Base-by-base conservation (phyloP, 2,329 filamentous ascomycete genomes). In the Cadophora luteo-olivacea region DNA sequence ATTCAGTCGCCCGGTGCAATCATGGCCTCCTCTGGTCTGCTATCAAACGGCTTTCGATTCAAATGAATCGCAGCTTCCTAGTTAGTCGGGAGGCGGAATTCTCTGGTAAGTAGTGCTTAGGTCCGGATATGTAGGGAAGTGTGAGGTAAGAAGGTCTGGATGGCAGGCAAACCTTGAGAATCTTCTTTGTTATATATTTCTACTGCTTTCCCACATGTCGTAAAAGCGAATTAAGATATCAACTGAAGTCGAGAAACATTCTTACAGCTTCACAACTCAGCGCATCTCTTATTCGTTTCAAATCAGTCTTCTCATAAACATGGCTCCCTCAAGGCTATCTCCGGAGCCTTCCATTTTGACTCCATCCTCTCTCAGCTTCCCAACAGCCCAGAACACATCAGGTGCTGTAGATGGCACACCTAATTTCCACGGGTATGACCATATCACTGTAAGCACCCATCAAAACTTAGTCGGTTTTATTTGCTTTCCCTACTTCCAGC, bases 391-490 rank as follows among this genome's bases (percentile, higher is more conserved):
- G 68, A 86, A 86, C 75, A 83, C 83, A 22, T 87, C 87, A 75
- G 86, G 83, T 75, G 84, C 85, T 69, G 82, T 87, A 58, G 84
- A 86, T 75, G 81, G 68, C 29, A 82, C 75, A 70, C 80, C 80
- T 75, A 86, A 85, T 78, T 94, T 97, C 83, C 87, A 88, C 70
- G 94, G 93, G 77, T 97, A 97, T 80, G 93, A 97, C 81, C 92
- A 97, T 81, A 88, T 97, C 67, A 94, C 93, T 48, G 62, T 64
- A 41, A 57, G 62, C 41, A 24, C 7, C 19, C 0, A 36, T 54
- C 14, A 49, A 4, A 11, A 12, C 29, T 16, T 16, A n/a, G 19
- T 19, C 9, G 12, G 14, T 12, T 48, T 16, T 41, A 14, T 25
- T 29, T n/a, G 19, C n/a, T 38, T 41, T 24, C 41, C 41, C 8